A percentile compares a stretch with the other conserved stretches of the same genome.
Conservation (phyloP, 495 filamentous ascomycete genomes). For the Recurvomyces mirabilis region DNA sequence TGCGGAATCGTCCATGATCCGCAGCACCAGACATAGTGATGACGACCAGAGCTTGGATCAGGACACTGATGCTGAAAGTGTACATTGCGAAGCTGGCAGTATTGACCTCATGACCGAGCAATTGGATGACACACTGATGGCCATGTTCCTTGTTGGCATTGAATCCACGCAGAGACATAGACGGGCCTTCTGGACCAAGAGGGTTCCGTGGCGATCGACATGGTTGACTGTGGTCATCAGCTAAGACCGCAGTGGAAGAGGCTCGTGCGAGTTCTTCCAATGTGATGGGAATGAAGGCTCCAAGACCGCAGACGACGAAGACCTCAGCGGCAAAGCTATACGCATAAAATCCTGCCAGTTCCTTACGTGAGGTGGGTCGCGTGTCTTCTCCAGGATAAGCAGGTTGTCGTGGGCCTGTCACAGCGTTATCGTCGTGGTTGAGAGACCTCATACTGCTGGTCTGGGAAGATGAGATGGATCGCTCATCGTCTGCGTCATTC, state of each 20-base stretch:
- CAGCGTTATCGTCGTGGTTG: slow-evolving; percentile 1
- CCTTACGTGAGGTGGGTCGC: slow-evolving; percentile 71
- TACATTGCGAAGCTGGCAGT: slow-evolving; percentile 98
- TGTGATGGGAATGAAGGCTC: slow-evolving; percentile 94
- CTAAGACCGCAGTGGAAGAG: slow-evolving; percentile 21
- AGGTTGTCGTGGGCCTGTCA: background rate
- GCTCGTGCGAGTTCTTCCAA: slow-evolving; percentile 88
- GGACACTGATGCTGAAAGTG: slow-evolving; percentile 84
- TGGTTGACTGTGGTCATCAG: slow-evolving; percentile 14
- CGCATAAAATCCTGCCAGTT: slow-evolving; percentile 88
- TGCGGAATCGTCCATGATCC: slow-evolving; percentile 89
- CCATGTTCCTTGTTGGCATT: slow-evolving; percentile 20
- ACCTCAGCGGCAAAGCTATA: slow-evolving; percentile 96
- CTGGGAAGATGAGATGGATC: slow-evolving; percentile 18
- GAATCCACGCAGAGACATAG: too few relatives aligned
- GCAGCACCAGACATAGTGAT: slow-evolving; percentile 93
- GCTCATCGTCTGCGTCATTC: slow-evolving; percentile 32
- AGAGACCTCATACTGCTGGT: slow-evolving; percentile 21
- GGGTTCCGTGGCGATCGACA: slow-evolving; percentile 16
- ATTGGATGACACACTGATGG: slow-evolving; percentile 65
- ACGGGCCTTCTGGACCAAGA: too few relatives aligned
- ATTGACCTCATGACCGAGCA: slow-evolving; percentile 80
- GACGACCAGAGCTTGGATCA: slow-evolving; percentile 79
- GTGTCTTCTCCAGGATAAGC: slow-evolving; percentile 74
- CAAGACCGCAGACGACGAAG: slow-evolving; percentile 82